Evolutionary conservation across 148 eudicot genomes (phyloP).

Genomic region (Rhododendron simsii): DNA sequence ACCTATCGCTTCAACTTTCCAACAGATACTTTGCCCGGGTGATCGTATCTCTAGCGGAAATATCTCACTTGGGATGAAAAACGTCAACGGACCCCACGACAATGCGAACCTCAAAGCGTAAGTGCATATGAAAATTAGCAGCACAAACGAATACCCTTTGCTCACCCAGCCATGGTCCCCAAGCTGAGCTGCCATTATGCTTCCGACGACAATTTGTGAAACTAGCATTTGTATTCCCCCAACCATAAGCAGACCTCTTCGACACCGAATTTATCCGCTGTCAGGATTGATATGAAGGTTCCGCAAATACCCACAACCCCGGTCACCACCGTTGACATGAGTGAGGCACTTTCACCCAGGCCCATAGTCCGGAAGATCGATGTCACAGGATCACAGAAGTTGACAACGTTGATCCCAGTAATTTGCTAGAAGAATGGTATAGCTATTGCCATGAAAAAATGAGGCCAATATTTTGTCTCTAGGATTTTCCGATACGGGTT

Average conservation of each 20-base stretch:
- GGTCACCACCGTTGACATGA: neutral
- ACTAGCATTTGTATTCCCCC: no score
- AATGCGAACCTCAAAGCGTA: conserved; percentile 22
- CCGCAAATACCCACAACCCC: conserved; percentile 5
- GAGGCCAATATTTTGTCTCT: conserved; percentile 3
- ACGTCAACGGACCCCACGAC: conserved; percentile 42
- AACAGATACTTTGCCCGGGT: no score
- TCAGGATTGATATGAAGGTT: neutral
- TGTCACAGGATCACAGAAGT: neutral
- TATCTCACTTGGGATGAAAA: conserved; percentile 24
- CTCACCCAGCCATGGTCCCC: conserved; percentile 12
- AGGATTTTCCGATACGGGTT: neutral
- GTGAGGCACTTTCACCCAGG: neutral
- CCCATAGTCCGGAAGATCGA: neutral
- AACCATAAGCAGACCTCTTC: no score
- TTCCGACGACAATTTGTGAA: neutral
- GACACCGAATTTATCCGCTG: neutral
- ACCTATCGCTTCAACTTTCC: no score
- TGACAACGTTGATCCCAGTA: neutral
- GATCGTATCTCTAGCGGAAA: no score
- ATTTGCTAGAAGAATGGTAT: neutral
- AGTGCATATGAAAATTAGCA: conserved; percentile 24
- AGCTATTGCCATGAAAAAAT: neutral
- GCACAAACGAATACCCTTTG: neutral
- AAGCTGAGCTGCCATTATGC: conserved; percentile 18